Percentiles rank a stretch among this genome's conserved stretches.
Conservation (phyloP, 2,329 filamentous ascomycete species). For the Colletotrichum scovillei region DNA sequence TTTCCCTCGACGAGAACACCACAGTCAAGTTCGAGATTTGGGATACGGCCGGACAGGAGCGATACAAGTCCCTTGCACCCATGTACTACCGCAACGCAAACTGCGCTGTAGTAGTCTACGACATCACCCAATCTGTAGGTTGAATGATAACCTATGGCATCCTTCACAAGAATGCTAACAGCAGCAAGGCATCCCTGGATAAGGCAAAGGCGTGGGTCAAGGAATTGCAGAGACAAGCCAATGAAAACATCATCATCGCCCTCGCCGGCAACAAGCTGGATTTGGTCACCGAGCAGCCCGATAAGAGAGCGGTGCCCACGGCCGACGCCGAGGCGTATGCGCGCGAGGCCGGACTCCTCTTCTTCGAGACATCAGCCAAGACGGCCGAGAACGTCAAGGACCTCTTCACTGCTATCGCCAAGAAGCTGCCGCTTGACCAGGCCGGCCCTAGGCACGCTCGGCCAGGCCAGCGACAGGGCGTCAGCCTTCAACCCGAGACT, state of each 20-base stretch:
- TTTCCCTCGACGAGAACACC: constrained; percentile 96
- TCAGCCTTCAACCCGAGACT: constrained; percentile 67
- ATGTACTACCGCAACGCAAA: constrained; percentile 99
- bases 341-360: constrained; percentile 90
- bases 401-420: constrained; percentile 96
- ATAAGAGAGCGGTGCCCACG: constrained; percentile 91
- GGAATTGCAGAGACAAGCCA: constrained; percentile 97
- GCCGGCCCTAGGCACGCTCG: constrained; percentile 90
- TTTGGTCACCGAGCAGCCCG: constrained; percentile 91
- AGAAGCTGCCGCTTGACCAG: constrained; percentile 96
- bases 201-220: constrained; percentile 99
- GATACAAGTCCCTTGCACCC: constrained; percentile 97
- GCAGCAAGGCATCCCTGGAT: constrained; percentile 85
- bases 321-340: constrained; percentile 96
- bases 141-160: not conserved
- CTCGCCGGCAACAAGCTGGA: constrained; percentile 98
- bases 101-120: constrained; percentile 98
- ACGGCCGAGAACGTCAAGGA: constrained; percentile 96
- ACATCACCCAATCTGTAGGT: constrained; percentile 97
- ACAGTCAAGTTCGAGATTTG: constrained; percentile 99
- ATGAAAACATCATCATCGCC: constrained; percentile 99
- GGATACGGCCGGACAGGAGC: constrained; percentile 98
- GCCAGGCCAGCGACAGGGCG: constrained; percentile 68
- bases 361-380: constrained; percentile 99
- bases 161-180: constrained; percentile 39